These are phyloP conservation scores for Nemania sp. DNA, from an alignment of 2,329 filamentous ascomycete genomes.

Conservation along the genomic window DNA sequence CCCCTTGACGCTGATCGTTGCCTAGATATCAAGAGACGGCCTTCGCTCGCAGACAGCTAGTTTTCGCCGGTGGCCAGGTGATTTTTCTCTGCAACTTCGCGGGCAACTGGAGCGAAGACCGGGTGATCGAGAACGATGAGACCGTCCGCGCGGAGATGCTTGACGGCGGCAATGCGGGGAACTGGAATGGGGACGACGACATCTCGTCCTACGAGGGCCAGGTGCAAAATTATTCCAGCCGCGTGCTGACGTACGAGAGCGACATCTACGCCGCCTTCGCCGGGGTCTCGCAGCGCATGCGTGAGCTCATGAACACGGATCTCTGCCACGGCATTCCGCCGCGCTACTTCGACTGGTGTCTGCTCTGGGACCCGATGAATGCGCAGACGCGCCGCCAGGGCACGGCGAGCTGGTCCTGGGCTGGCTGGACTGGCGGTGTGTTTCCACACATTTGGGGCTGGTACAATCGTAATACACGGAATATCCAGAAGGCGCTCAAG, in stretches of 20 bases:
- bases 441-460: slow-evolving; percentile 15
- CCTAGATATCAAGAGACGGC: slow-evolving; percentile 4
- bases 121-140: not conserved
- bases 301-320: not conserved
- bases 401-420: slow-evolving; percentile 11
- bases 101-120: slow-evolving; percentile 13
- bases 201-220: slow-evolving; percentile 9
- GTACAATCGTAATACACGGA: not conserved
- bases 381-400: not conserved
- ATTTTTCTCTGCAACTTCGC: slow-evolving; percentile 5
- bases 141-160: not conserved
- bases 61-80: slow-evolving; percentile 7
- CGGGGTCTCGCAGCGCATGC: slow-evolving; percentile 12
- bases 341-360: slow-evolving; percentile 17
- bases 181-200: slow-evolving; percentile 3
- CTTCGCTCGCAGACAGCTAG: slow-evolving; percentile 10
- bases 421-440: slow-evolving; percentile 7
- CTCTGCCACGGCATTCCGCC: slow-evolving; percentile 17
- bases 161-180: not conserved
- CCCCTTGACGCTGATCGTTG: not conserved
- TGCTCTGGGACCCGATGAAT: slow-evolving; percentile 14
- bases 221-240: slow-evolving; percentile 11
- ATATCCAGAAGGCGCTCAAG: slow-evolving; percentile 4
- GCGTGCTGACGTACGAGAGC: slow-evolving; percentile 4
- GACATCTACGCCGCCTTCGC: slow-evolving; percentile 12